phyloP scores from a whole-genome alignment of 768 basidiomycete genomes.

The Boletellus ananas region DNA sequence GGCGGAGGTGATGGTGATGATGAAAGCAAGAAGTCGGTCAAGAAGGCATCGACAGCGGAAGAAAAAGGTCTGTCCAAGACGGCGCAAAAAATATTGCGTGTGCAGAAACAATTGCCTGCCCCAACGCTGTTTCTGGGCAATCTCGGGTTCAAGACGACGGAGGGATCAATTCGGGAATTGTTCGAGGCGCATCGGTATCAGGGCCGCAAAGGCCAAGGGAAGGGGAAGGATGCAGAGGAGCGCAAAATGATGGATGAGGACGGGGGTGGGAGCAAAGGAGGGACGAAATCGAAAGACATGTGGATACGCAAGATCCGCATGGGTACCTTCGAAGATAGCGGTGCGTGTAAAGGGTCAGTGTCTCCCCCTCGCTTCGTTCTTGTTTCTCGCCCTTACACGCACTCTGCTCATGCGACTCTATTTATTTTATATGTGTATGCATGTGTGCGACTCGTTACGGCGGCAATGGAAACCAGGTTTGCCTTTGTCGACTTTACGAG shows the following conservation, averaged over 20 bases:
- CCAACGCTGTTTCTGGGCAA: constrained; percentile 93
- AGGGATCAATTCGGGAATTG: constrained; percentile 65
- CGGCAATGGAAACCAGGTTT: constrained; percentile 50
- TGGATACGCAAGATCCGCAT: constrained; percentile 84
- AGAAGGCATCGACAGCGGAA: constrained; percentile 30
- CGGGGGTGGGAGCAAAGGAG: background rate
- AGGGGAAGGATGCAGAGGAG: constrained; percentile 33
- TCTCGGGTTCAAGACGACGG: constrained; percentile 86
- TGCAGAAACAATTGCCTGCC: constrained; percentile 79
- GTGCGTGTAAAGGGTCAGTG: constrained; percentile 87
- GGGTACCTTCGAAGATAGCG: constrained; percentile 96
- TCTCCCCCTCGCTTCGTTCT: constrained; percentile 26
- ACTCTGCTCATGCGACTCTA: background rate
- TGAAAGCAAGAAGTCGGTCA: constrained; percentile 13
- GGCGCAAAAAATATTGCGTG: constrained; percentile 70
- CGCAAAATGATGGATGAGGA: constrained; percentile 2
- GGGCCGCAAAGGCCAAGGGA: constrained; percentile 31
- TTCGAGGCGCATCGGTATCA: constrained; percentile 57
- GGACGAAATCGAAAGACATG: constrained; percentile 27
- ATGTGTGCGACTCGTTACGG: too few species aligned
- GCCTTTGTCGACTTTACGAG: constrained; percentile 91
- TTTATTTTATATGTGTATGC: background rate
- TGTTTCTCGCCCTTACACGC: background rate
- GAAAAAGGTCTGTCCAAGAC: constrained; percentile 50
- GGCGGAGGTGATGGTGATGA: constrained; percentile 24